These are phyloP conservation scores for Naganishia vishniacii DNA, from an alignment of 768 basidiomycete genomes.

Conservation along the genomic window DNA sequence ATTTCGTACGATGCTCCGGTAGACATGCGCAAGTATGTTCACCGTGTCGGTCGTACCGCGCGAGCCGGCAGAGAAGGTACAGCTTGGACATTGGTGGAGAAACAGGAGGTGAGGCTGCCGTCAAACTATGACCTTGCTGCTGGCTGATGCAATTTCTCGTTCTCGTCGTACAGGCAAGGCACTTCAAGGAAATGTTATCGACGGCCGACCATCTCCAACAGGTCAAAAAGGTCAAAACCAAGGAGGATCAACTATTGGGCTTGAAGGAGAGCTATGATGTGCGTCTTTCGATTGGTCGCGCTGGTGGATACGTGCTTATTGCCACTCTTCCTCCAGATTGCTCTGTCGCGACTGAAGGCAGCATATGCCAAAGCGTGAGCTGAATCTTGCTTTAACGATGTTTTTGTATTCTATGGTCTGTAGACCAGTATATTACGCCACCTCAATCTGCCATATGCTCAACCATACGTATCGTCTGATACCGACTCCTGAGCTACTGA, in stretches of 20 bases:
- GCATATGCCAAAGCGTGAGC: too few species aligned
- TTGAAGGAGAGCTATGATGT: constrained; percentile 67
- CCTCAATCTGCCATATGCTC: too few species aligned
- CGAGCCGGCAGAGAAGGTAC: constrained; percentile 80
- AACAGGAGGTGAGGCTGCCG: constrained; percentile 55
- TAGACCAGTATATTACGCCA: too few species aligned
- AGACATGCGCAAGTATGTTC: constrained; percentile 98
- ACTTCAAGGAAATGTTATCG: constrained; percentile 78
- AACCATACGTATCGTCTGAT: too few species aligned
- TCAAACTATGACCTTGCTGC: not conserved
- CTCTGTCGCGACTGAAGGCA: too few species aligned
- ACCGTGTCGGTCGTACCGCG: constrained; percentile 92
- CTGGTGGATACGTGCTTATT: too few species aligned
- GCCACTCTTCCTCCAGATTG: too few species aligned
- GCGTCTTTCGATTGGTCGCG: constrained; percentile 28
- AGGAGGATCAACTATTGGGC: constrained; percentile 58
- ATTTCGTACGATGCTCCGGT: constrained; percentile 91
- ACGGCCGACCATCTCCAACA: constrained; percentile 63
- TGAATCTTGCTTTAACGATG: too few species aligned
- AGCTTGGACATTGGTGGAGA: constrained; percentile 93
- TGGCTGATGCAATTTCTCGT: constrained; percentile 12
- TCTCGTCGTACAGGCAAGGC: constrained; percentile 59
- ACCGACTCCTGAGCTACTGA: too few species aligned
- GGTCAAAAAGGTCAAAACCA: constrained; percentile 64
- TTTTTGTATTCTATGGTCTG: too few species aligned